phyloP scores from a whole-genome alignment of 2,329 filamentous ascomycete species.

The Trichoderma afroharzianum region DNA sequence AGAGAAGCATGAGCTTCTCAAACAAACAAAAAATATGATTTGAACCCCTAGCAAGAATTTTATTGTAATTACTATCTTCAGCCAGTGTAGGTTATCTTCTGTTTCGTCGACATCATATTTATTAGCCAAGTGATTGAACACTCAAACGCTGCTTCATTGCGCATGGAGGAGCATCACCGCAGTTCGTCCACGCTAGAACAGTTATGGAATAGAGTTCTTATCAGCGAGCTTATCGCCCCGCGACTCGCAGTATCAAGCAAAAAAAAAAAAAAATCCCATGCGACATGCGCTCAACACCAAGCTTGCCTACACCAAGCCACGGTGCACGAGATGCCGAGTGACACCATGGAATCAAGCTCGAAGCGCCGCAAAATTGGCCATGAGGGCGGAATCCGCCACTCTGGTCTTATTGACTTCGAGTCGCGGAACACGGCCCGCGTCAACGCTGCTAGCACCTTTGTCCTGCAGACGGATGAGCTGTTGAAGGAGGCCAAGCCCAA shows the following conservation, averaged over 20 bases:
- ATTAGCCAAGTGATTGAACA: not conserved
- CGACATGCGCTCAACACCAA: constrained; percentile 13
- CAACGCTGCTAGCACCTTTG: constrained; percentile 51
- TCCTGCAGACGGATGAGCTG: constrained; percentile 58
- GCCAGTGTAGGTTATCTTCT: not conserved
- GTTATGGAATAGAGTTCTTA: not conserved
- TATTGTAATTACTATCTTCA: not conserved
- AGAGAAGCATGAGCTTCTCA: not conserved
- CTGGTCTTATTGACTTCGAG: constrained; percentile 40
- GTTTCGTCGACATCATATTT: not conserved
- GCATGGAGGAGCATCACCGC: not conserved
- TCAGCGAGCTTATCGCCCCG: constrained; percentile 28
- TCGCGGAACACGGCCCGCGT: constrained; percentile 38
- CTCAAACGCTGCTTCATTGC: not conserved
- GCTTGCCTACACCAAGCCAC: not conserved
- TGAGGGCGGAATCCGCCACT: constrained; percentile 32
- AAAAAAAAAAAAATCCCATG: constrained; percentile 18
- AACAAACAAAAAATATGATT: not conserved
- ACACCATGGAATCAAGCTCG: constrained; percentile 43
- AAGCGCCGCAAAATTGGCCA: constrained; percentile 50
- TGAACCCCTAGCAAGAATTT: not conserved
- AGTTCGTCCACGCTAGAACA: not conserved
- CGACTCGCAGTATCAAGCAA: constrained; percentile 4
- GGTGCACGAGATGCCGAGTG: not conserved
- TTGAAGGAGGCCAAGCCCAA: constrained; percentile 53